Conservation (phyloP, 768 basidiomycete genomes). For the Boletus eberwhitei region DNA sequence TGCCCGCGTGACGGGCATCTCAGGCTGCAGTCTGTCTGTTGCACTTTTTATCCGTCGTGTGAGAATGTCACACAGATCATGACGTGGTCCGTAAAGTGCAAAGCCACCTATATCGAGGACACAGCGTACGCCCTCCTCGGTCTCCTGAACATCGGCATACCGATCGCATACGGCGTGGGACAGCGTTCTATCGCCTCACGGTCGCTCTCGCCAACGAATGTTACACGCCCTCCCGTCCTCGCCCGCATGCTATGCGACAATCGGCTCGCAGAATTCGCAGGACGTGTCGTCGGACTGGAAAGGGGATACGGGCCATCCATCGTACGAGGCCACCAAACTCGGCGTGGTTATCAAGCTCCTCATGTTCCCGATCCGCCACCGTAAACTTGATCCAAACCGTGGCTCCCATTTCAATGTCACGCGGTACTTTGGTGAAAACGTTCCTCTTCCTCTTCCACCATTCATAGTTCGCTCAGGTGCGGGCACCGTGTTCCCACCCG, state of each 20-base stretch:
- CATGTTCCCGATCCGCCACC: conserved; percentile 3
- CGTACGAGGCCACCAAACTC: conserved; percentile 14
- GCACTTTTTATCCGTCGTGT: conserved; percentile 3
- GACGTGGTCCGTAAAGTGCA: conserved; percentile 8
- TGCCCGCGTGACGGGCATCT: conserved; percentile 5
- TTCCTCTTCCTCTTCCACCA: conserved; percentile 1
- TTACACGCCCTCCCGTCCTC: conserved; percentile 8
- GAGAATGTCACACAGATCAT: conserved; percentile 6
- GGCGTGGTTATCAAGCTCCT: conserved; percentile 12
- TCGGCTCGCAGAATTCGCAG: background rate
- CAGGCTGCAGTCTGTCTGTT: background rate
- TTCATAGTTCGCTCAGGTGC: conserved; percentile 5
- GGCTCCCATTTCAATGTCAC: conserved; percentile 7
- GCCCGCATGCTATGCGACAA: conserved; percentile 3
- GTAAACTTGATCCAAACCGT: background rate
- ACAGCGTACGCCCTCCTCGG: conserved; percentile 10
- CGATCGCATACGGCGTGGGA: conserved; percentile 10
- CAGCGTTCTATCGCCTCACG: conserved; percentile 11
- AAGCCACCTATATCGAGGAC: conserved; percentile 9
- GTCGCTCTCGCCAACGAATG: conserved; percentile 10
- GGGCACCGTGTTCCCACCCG: conserved; percentile 1
- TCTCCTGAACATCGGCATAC: conserved; percentile 8
- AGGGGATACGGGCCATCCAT: conserved; percentile 1
- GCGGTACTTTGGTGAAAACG: conserved; percentile 1
- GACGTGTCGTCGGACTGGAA: background rate